phyloP scores from a whole-genome alignment of 352 stramenopile species.

The Blastocystis sp. region DNA sequence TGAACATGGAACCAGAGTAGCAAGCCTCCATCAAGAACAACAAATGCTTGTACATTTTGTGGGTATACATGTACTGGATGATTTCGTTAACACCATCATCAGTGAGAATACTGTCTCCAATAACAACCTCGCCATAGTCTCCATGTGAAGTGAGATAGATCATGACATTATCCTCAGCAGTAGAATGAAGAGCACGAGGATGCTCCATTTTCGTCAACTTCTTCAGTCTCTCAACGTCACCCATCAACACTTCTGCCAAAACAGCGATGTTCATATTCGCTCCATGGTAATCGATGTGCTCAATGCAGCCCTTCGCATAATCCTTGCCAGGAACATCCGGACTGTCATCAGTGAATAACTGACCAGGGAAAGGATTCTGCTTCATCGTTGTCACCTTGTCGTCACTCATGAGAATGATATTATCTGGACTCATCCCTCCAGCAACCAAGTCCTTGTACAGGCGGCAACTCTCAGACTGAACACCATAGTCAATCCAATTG shows the following conservation, averaged over 20 bases:
- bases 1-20: constrained; percentile 80
- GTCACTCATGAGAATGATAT: constrained; percentile 23
- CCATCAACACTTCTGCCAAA: neutral
- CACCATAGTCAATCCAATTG: constrained; percentile 12
- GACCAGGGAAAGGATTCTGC: constrained; percentile 32
- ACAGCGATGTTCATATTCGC: neutral
- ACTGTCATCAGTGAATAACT: neutral
- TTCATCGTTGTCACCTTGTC: neutral
- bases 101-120: constrained; percentile 69
- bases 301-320: neutral
- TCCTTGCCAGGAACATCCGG: neutral
- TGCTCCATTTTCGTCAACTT: constrained; percentile 61
- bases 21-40: constrained; percentile 80
- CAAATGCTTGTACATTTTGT: constrained; percentile 76
- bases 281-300: constrained; percentile 1
- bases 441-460: constrained; percentile 29
- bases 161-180: constrained; percentile 72
- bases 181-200: constrained; percentile 51
- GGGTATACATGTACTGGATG: constrained; percentile 69
- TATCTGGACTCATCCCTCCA: constrained; percentile 15
- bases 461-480: constrained; percentile 15
- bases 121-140: constrained; percentile 70
- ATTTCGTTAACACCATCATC: constrained; percentile 66
- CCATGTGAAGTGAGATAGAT: constrained; percentile 81
- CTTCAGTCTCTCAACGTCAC: neutral